Base-by-base conservation (phyloP, 2,329 filamentous ascomycete genomes). In the Venturia carpophila region DNA sequence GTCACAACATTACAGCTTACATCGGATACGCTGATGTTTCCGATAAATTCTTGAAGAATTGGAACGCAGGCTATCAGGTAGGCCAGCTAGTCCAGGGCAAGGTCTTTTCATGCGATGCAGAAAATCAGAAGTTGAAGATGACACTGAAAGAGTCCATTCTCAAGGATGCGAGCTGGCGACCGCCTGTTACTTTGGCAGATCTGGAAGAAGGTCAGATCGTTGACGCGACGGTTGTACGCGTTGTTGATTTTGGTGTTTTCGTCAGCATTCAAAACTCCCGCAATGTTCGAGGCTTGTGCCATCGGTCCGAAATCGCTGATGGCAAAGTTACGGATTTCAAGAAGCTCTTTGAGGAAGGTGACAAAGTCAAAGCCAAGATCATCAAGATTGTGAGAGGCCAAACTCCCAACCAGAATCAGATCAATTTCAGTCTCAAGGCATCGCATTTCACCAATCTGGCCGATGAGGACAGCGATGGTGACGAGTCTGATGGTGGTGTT, bases 241-340 rank as follows among this genome's bases (percentile, higher is more conserved):
- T 97, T 1, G 91, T 96, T 72, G 90, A 96, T 41, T 99, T 92
- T 74, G 94, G 94, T 69, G 93, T 93, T 5, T 99, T 99, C 75
- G 89, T 99, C 70, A 85, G 95, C 55, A 80, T 99, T 24, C 91
- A 97, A 74, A 87, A 89, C 67, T 95, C 92, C 5, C 82, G 85
- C 65, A 96, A 96, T 70, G 86, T 99, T 68, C 96, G 93, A 70
- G 94, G 94, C 67, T 83, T 99, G 11, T 97, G 93, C 75, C 94
- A 99, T 75, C 86, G 90, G 68, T 93, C 87, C 68, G 88, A 99
- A 74, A 92, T 99, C 83, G 92, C 94, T 0, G 91, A 96, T 69
- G 87, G 88, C 70, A 79, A 83, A 5, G 87, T 97, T 30, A 83
- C 89, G 63, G 90, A 97, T 78, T 90, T 92, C n/a, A 87, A 85